Base-by-base conservation (phyloP, 352 stramenopile species). In the Blastocystis sp. region DNA sequence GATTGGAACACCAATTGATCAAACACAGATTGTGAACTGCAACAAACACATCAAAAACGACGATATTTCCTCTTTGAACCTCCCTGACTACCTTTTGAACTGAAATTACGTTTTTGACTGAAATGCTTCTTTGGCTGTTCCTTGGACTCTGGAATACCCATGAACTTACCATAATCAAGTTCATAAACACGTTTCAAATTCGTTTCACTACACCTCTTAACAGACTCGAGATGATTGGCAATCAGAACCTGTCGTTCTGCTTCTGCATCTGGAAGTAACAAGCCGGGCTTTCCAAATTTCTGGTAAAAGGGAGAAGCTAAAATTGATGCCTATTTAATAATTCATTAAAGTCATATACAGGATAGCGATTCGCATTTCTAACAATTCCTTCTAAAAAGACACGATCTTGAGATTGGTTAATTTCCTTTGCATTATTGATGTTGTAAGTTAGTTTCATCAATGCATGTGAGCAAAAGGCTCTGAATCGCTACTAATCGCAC, bases 31-130 rank as follows among this genome's bases (percentile, higher is more conserved):
- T 9, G 66, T 79, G 15, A 57, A 13, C 42, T 0, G 30, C 24
- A 81, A 81, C 57, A 81, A 81, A 81, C 70, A 81, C 19, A 81
- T n/a, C 57, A 87, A 87, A 73, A 87, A 15, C 75, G 56, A 75
- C 59, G 59, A 53, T 78, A 78, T 3, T 57, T 78, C n/a, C 27
- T 78, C 15, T 53, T 75, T 13, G 30, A 24, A 17, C 42, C 33
- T 0, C 66, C 17, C 27, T 66, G 58, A 66, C 13, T 30, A 6
- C 30, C 33, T 33, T 24, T 78, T 51, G n/a, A 48, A 9, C 37
- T 27, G 17, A 78, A 78, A 0, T 42, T 24, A n/a, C 66, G 35
- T 13, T 62, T 62, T 13, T 62, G 56, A n/a, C 19, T 33, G 13
- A n/a, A n/a, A 33, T 62, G 56, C 13, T 62, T 62, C 19, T n/a